Conservation (phyloP, 1,139 yeast species). For the Yamadazyma blattariae region DNA sequence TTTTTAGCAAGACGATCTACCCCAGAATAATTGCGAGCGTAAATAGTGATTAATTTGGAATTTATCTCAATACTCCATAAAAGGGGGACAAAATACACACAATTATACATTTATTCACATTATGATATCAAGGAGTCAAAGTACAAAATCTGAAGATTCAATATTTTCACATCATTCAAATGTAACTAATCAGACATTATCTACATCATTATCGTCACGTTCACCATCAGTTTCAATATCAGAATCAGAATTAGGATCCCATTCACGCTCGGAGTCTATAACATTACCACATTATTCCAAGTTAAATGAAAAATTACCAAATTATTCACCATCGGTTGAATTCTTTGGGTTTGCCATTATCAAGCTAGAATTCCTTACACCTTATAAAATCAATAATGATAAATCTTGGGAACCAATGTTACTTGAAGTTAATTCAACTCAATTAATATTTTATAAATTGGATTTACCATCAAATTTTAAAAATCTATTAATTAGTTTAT, state of each 20-base stretch:
- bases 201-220: neutral
- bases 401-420: slow-evolving; percentile 48
- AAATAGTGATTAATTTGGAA: no score
- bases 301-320: slow-evolving; percentile 28
- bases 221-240: neutral
- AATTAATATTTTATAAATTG: slow-evolving; percentile 42
- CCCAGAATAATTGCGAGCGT: no score
- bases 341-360: slow-evolving; percentile 32
- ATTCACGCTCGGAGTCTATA: no score
- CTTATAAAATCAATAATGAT: slow-evolving; percentile 29
- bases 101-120: no score
- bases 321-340: slow-evolving; percentile 31
- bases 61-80: no score
- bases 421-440: slow-evolving; percentile 58
- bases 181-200: no score
- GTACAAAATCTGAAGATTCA: no score
- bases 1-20: no score
- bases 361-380: slow-evolving; percentile 38
- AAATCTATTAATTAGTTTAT: slow-evolving; percentile 29
- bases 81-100: no score
- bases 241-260: no score
- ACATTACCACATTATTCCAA: slow-evolving; percentile 14
- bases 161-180: neutral
- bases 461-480: slow-evolving; percentile 22
- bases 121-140: no score